phyloP scores from a whole-genome alignment of 2,329 filamentous ascomycete species.

The Ceratocystis lukuohia region DNA sequence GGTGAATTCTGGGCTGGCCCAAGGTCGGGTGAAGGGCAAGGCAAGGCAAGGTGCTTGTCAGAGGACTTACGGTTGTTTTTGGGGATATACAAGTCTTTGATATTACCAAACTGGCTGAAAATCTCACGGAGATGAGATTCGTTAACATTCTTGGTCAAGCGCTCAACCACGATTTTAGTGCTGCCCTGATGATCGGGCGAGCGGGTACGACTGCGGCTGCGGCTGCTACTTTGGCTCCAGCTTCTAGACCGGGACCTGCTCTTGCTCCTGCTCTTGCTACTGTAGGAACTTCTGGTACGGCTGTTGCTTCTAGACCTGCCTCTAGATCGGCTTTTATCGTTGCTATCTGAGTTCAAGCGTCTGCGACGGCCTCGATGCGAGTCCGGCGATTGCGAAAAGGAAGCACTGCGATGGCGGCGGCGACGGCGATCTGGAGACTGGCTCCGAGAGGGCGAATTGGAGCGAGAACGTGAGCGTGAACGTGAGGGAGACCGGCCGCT shows the following conservation, averaged over 20 bases:
- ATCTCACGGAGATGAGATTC: constrained; percentile 82
- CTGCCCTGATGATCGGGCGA: not conserved
- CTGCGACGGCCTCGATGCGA: not conserved
- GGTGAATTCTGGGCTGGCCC: not conserved
- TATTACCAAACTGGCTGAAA: constrained; percentile 75
- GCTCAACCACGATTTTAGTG: constrained; percentile 79
- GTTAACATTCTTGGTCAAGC: constrained; percentile 88
- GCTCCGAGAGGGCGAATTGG: not conserved
- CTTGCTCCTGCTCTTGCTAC: constrained; percentile 11
- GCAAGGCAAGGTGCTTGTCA: not conserved
- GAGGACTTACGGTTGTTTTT: constrained; percentile 64
- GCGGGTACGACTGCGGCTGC: constrained; percentile 25
- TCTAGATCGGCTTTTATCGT: constrained; percentile 25
- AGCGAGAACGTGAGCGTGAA: not conserved
- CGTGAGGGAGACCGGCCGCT: constrained; percentile 16
- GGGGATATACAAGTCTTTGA: constrained; percentile 78
- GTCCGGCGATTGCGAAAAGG: not conserved
- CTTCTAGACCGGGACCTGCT: constrained; percentile 21
- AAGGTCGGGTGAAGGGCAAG: not conserved
- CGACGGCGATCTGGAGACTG: not conserved
- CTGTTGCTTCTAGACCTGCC: constrained; percentile 9
- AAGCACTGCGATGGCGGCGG: not conserved
- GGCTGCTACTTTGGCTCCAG: constrained; percentile 26
- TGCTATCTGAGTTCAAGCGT: constrained; percentile 14
- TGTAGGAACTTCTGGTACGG: constrained; percentile 21